Evolutionary conservation across 2,329 filamentous ascomycete genomes (phyloP), one percentile per base, ranked within the genome.

Genomic region (Chaetomium strumarium): DNA sequence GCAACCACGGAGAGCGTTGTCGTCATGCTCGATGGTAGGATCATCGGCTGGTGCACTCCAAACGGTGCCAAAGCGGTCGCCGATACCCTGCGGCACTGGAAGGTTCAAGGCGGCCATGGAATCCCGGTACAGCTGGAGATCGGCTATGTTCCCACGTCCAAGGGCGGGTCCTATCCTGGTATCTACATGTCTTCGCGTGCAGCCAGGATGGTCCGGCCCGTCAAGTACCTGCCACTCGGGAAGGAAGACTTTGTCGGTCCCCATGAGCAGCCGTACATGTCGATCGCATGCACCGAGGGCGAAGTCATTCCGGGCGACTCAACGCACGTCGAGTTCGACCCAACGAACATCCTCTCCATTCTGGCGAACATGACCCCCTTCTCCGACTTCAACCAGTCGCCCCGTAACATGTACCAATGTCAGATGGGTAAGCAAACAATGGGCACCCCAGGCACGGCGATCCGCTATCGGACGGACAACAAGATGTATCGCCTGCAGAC

Each of bases 351-450:
- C 60, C 81, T 99, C 24, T 97, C 92, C 8, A 97, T 99, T 59
- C 79, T 99, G 47, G 93, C 93, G 64, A 97, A 97, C 72, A 95
- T 96, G 86, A 99, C 93, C 0, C 93, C 93, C 3, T 99, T 99
- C 72, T 96, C 92, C 43, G 90, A 99, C 68, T 96, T 96, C 74
- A 99, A 99, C 72, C 93, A 99, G 70, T 96, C 91, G 13, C 93
- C 93, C 1, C 80, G 93, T 79, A 99, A 99, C 72, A 97, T 97
- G 92, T 99, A 97, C 68, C 89, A 95, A 68, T 96, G 91, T 74
- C 93, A 97, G 77, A 97, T 97, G 93, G 90, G 90, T 74, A 99
- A 99, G 70, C 93, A 99, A 74, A 91, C 92, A 0, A 99, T 99
- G 93, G 93, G 93, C 69, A 97, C 93, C 20, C 90, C 92, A 3